A percentile compares a stretch with the other conserved stretches of the same genome.
Evolutionary conservation across 2,329 filamentous ascomycete genomes (phyloP).

Genomic region (Pyrenochaeta sp.): DNA sequence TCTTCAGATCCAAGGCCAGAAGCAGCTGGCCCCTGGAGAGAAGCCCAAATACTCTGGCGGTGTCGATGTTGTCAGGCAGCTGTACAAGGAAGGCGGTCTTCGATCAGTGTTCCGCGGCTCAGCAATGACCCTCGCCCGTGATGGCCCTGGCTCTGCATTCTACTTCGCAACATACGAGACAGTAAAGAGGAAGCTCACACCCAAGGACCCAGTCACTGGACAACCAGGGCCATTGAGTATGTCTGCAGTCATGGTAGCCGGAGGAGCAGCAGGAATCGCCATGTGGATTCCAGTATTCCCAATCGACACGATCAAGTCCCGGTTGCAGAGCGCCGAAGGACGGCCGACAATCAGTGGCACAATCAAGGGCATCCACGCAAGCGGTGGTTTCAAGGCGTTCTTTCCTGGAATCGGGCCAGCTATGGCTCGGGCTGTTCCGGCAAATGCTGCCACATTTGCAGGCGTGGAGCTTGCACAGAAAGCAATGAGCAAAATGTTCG

Average conservation of each 20-base stretch:
- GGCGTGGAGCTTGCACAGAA: conserved; percentile 85
- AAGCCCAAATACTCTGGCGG: conserved; percentile 91
- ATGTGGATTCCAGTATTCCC: conserved; percentile 99
- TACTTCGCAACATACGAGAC: conserved; percentile 99
- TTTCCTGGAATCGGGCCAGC: conserved; percentile 97
- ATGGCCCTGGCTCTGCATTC: conserved; percentile 89
- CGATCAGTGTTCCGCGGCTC: conserved; percentile 92
- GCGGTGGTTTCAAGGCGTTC: conserved; percentile 87
- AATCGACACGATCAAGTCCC: conserved; percentile 93
- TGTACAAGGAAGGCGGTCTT: conserved; percentile 90
- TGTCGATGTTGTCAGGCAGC: conserved; percentile 87
- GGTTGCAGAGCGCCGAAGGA: conserved; percentile 89
- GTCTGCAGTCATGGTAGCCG: conserved; percentile 82
- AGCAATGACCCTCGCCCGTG: conserved; percentile 88
- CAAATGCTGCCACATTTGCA: conserved; percentile 94
- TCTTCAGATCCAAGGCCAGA: conserved; percentile 95
- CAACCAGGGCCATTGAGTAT: conserved; percentile 82
- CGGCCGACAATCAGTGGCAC: conserved; percentile 81
- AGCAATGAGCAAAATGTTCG: conserved; percentile 79
- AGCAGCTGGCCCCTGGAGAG: conserved; percentile 81
- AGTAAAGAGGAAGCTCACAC: conserved; percentile 87
- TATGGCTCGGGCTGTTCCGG: conserved; percentile 89
- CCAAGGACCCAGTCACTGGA: conserved; percentile 74
- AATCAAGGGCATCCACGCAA: conserved; percentile 80
- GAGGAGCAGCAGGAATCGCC: conserved; percentile 88